Evolutionary conservation across 805 yeast genomes (phyloP).

Genomic region (Myxozyma mucilagina): DNA sequence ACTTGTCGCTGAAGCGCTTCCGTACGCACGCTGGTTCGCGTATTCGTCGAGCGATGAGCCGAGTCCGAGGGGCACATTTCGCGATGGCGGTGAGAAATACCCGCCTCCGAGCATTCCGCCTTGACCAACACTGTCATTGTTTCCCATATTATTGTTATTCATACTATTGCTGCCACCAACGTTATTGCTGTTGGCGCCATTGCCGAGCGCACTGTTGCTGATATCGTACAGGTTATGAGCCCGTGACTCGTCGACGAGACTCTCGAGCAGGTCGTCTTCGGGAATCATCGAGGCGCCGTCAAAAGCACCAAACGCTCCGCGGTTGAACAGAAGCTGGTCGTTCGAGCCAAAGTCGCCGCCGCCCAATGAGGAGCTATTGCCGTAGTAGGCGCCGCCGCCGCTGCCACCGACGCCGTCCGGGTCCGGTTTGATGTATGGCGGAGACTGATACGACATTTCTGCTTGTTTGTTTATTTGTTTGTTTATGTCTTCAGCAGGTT

Average conservation of each 20-base stretch:
- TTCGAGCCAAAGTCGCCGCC: not conserved
- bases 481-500: not conserved
- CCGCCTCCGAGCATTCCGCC: slow-evolving; percentile 13
- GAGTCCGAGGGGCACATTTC: slow-evolving; percentile 21
- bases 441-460: slow-evolving; percentile 27
- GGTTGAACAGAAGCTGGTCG: slow-evolving; percentile 10
- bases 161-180: no score
- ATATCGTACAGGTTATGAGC: not conserved
- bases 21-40: slow-evolving; percentile 17
- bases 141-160: no score
- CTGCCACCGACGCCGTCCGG: slow-evolving; percentile 21
- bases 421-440: slow-evolving; percentile 31
- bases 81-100: slow-evolving; percentile 28
- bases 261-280: slow-evolving; percentile 27
- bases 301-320: slow-evolving; percentile 27
- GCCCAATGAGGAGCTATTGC: no score
- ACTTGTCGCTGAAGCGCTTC: slow-evolving; percentile 9
- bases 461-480: not conserved
- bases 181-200: no score
- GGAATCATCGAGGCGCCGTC: slow-evolving; percentile 32
- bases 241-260: not conserved
- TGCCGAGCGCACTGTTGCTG: no score
- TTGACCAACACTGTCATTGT: not conserved
- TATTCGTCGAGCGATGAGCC: slow-evolving; percentile 39
- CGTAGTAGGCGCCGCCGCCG: no score